Conservation (phyloP, 1,284 basidiomycete genomes). For the Sanghuangporus baumii region DNA sequence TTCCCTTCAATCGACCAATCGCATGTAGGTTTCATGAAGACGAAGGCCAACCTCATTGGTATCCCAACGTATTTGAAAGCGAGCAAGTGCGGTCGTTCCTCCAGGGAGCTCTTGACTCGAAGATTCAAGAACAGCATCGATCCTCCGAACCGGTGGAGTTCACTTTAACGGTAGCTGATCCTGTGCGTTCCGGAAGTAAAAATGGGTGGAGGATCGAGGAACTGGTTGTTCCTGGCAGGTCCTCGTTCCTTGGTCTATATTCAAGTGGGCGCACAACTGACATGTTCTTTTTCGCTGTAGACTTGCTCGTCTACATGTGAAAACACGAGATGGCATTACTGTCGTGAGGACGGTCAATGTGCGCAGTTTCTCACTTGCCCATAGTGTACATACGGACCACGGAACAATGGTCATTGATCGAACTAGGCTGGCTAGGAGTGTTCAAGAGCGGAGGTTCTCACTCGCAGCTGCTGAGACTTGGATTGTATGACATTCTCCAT, state of each 20-base stretch:
- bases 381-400: conserved; percentile 4
- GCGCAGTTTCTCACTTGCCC: conserved; percentile 32
- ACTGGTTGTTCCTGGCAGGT: conserved; percentile 58
- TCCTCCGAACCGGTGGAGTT: conserved; percentile 32
- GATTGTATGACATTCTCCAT: neutral
- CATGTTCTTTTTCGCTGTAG: conserved; percentile 20
- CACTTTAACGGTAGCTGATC: conserved; percentile 62
- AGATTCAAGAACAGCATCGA: conserved; percentile 5
- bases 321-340: conserved; percentile 20
- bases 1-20: neutral
- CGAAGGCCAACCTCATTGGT: conserved; percentile 63
- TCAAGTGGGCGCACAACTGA: conserved; percentile 15
- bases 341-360: conserved; percentile 38
- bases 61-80: conserved; percentile 52
- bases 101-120: conserved; percentile 28
- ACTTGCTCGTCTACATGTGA: conserved; percentile 29
- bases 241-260: conserved; percentile 20
- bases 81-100: conserved; percentile 52
- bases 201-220: conserved; percentile 59
- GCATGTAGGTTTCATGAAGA: conserved; percentile 58
- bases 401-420: neutral
- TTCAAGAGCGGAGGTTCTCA: neutral
- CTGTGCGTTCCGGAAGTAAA: conserved; percentile 58
- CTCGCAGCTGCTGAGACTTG: neutral
- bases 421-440: neutral